phyloP scores from a whole-genome alignment of 768 basidiomycete genomes.

The Leccinellum rugosiceps region DNA sequence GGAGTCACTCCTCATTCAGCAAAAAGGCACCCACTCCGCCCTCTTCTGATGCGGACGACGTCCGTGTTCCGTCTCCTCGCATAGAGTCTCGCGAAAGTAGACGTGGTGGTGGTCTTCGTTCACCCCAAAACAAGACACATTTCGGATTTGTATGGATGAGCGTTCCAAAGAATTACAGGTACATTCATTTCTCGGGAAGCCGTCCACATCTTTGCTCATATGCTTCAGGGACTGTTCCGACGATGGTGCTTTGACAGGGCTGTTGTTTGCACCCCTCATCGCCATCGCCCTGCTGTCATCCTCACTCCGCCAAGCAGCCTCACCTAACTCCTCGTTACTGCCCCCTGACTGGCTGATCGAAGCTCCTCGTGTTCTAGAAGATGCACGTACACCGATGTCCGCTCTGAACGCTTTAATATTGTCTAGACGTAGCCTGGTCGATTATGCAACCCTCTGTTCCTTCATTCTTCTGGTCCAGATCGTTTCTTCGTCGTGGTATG shows the following conservation, averaged over 20 bases:
- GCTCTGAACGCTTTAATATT: constrained; percentile 54
- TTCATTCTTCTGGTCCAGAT: constrained; percentile 78
- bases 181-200: constrained; percentile 11
- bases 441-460: constrained; percentile 78
- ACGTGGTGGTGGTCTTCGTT: constrained; percentile 31
- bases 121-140: constrained; percentile 41
- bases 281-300: constrained; percentile 64
- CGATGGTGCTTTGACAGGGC: constrained; percentile 81
- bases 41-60: constrained; percentile 19
- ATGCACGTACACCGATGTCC: constrained; percentile 39
- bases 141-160: constrained; percentile 88
- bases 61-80: constrained; percentile 38
- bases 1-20: constrained; percentile 53
- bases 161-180: constrained; percentile 86
- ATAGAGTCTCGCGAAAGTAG: constrained; percentile 47
- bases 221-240: constrained; percentile 67
- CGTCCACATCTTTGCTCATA: constrained; percentile 8
- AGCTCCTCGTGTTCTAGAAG: constrained; percentile 53
- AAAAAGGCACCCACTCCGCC: constrained; percentile 15
- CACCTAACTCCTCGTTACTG: constrained; percentile 33
- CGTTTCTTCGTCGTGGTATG: constrained; percentile 72
- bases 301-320: constrained; percentile 39
- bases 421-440: constrained; percentile 73
- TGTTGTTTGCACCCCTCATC: constrained; percentile 82
- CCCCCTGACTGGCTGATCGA: constrained; percentile 79